Base-by-base conservation (phyloP, 305 asterid species). In the Solanum hybrid region DNA sequence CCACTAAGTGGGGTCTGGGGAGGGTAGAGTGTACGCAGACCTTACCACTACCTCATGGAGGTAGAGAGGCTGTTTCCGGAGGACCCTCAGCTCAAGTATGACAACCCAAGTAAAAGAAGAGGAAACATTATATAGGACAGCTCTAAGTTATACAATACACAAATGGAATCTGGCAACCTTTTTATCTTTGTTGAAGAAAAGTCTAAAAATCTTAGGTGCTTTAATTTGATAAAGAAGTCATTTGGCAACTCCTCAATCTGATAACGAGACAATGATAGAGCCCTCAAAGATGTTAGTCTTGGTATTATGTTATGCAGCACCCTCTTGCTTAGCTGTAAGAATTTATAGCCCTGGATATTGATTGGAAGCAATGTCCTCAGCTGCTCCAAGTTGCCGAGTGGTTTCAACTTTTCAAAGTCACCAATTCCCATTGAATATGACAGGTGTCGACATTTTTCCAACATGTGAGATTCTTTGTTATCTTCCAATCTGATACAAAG, bases 311-410 rank as follows among this genome's bases (percentile, higher is more conserved):
- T 82, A 28, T 26, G 29, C 42, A 89, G 0, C 22, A 80, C 86
- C 86, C 67, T 80, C 86, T 80, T 39, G 24, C 86, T 39, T 24
- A 80, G 33, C 14, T 4, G 0, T 11, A 0, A 36, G 8, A 6
- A 5, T 0, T 0, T 0, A 78, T 35, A 0, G 0, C 0, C 9
- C 6, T n/a, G 5, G 86, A n/a, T n/a, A 22, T 0, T n/a, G 57
- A 79, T 79, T 11, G 92, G 81, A 77, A 91, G 64, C 6, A 89
- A 85, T 6, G 90, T 90, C 57, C 91, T 89, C 8, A 90, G 77
- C 1, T 29, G 33, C 37, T 71, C 33, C 24, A 0, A 24, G 28
- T 80, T 24, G 1, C 16, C 0, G 8, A 80, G 86, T 1, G 0
- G 24, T 24, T 39, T 39, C 67, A 80, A 24, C 1, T 24, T 39